These are phyloP conservation scores for Colletotrichum kahawae DNA, from an alignment of 2,329 filamentous ascomycete genomes.

Conservation along the genomic window DNA sequence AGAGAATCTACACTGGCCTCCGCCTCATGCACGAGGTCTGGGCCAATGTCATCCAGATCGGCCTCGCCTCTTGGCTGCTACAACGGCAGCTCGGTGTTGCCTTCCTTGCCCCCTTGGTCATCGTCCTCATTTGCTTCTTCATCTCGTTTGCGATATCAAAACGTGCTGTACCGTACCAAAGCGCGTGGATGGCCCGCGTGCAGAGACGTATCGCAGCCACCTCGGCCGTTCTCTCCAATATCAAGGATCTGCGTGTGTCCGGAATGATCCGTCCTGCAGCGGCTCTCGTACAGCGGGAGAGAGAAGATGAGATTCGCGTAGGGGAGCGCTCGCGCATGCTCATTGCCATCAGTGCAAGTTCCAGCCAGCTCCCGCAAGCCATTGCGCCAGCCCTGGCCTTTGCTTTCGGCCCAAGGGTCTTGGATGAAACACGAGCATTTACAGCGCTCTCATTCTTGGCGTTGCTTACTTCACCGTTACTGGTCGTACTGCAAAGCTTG, in stretches of 20 bases:
- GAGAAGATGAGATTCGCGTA: conserved; percentile 7
- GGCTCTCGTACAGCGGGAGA: conserved; percentile 10
- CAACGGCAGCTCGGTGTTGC: conserved; percentile 50
- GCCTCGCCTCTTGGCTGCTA: conserved; percentile 50
- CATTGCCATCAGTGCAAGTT: conserved; percentile 22
- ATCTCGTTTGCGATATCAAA: conserved; percentile 20
- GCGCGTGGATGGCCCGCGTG: conserved; percentile 24
- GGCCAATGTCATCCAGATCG: conserved; percentile 45
- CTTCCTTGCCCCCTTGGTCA: conserved; percentile 50
- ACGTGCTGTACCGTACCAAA: conserved; percentile 35
- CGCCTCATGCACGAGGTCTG: conserved; percentile 44
- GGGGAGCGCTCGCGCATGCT: conserved; percentile 28
- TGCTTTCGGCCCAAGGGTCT: background rate
- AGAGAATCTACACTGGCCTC: conserved; percentile 41
- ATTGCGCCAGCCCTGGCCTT: background rate
- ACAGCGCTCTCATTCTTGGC: background rate
- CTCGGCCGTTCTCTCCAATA: background rate
- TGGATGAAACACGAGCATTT: background rate
- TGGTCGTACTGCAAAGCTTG: conserved; percentile 7
- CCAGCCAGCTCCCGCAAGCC: background rate
- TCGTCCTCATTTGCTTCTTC: conserved; percentile 37
- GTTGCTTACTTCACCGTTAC: conserved; percentile 14
- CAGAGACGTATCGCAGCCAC: conserved; percentile 13
- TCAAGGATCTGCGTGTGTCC: background rate
- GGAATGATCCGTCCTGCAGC: conserved; percentile 14